These are phyloP conservation scores for Vaucheria bursata DNA, from an alignment of 352 stramenopile genomes.

Conservation along the genomic window DNA sequence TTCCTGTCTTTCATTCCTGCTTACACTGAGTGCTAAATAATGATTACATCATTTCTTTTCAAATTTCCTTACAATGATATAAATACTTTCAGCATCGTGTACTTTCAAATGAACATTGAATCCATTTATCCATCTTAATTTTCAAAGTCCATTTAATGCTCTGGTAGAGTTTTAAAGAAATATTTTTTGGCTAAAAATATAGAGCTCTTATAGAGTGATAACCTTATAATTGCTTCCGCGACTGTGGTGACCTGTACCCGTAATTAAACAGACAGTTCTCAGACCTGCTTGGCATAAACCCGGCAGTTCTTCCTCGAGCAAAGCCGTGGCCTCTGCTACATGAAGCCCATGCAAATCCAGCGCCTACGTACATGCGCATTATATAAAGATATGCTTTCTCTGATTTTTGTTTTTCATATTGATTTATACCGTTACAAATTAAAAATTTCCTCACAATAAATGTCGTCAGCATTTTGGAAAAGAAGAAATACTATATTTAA, in stretches of 20 bases:
- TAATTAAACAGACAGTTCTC: constrained; percentile 17
- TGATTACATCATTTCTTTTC: too few species aligned
- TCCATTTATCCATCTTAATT: neutral
- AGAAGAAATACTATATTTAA: too few species aligned
- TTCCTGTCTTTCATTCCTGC: too few species aligned
- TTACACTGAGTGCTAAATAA: too few species aligned
- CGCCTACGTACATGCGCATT: neutral
- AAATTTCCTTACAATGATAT: too few species aligned
- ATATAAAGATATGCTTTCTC: neutral
- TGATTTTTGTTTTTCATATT: too few species aligned
- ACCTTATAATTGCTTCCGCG: constrained; percentile 35
- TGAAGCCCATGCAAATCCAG: constrained; percentile 41
- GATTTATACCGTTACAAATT: too few species aligned
- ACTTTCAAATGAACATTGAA: neutral
- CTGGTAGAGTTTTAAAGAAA: neutral
- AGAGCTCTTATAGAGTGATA: too few species aligned
- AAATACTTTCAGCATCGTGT: too few species aligned
- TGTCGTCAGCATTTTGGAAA: too few species aligned
- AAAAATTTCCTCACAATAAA: too few species aligned
- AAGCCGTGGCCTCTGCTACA: constrained; percentile 26
- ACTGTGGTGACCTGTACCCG: constrained; percentile 41
- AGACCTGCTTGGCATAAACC: constrained; percentile 10
- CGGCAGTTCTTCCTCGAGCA: constrained; percentile 22
- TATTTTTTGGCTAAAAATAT: too few species aligned
- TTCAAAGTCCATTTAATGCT: neutral